Percentiles rank a stretch among this genome's conserved stretches.
Evolutionary conservation across 305 asterid genomes (phyloP).

Genomic region (Fraxinus xanthoxyloides): DNA sequence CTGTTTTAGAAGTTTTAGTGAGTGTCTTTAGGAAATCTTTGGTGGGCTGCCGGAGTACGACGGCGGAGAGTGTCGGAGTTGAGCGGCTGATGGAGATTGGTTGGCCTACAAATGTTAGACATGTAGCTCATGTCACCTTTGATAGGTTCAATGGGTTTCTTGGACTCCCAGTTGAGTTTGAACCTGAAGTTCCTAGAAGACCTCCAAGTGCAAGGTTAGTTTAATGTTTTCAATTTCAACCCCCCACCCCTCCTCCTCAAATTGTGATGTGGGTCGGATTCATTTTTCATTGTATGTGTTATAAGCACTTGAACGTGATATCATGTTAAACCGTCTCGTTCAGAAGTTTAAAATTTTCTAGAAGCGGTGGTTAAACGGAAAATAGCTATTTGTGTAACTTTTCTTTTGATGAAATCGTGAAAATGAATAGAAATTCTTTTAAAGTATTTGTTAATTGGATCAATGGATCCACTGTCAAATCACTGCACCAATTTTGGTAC

Average conservation of each 20-base stretch:
- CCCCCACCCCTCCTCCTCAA: not conserved
- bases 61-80: conserved; percentile 28
- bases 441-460: not conserved
- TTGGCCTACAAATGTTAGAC: conserved; percentile 80
- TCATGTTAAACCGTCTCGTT: not conserved
- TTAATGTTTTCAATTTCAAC: not conserved
- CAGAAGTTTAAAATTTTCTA: not conserved
- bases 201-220: conserved; percentile 93
- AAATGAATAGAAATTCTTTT: not conserved
- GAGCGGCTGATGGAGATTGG: conserved; percentile 73
- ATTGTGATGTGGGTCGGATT: not conserved
- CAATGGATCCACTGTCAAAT: not conserved
- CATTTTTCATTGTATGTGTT: not conserved
- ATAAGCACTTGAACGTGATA: not conserved
- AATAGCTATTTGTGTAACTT: not conserved
- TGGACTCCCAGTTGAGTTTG: conserved; percentile 90
- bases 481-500: not conserved
- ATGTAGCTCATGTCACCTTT: conserved; percentile 93
- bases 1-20: conserved; percentile 40
- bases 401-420: not conserved
- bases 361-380: not conserved
- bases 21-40: conserved; percentile 55
- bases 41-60: conserved; percentile 42
- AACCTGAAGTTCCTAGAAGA: conserved; percentile 86
- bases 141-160: conserved; percentile 90